Percentiles rank a stretch among this genome's conserved stretches.
phyloP scores from a whole-genome alignment of 2,329 filamentous ascomycete genomes.

The Colletotrichum graminicola region DNA sequence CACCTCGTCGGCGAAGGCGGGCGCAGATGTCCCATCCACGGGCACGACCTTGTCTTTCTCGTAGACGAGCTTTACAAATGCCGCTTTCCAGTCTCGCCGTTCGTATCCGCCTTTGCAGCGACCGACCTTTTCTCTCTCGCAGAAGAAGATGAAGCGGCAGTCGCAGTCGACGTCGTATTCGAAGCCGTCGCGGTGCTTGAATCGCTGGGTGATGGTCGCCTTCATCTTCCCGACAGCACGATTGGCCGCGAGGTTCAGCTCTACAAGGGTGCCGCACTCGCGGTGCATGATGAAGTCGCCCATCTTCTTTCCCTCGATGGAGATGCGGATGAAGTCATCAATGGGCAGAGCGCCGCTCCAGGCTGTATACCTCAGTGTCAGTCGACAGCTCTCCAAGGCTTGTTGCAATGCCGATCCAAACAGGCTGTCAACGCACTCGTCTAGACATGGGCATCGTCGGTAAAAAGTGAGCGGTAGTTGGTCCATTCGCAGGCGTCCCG shows the following conservation, averaged over 20 bases:
- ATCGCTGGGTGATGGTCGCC: conserved; percentile 66
- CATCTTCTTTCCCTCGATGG: conserved; percentile 61
- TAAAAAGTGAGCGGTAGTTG: conserved; percentile 63
- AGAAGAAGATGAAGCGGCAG: conserved; percentile 63
- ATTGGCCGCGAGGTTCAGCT: conserved; percentile 53
- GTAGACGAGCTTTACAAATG: conserved; percentile 62
- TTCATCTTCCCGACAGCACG: conserved; percentile 67
- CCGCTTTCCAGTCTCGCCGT: conserved; percentile 53
- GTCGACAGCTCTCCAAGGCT: too few relatives aligned
- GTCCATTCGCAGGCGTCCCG: conserved; percentile 66
- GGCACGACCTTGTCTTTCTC: conserved; percentile 64
- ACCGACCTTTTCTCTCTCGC: conserved; percentile 48
- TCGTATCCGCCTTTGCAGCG: background rate
- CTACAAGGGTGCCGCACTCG: conserved; percentile 62
- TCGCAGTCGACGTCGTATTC: conserved; percentile 65
- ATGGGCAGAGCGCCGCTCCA: conserved; percentile 56
- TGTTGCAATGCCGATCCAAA: background rate
- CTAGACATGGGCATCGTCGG: conserved; percentile 61
- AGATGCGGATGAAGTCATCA: conserved; percentile 59
- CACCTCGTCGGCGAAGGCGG: conserved; percentile 53
- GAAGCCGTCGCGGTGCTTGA: conserved; percentile 50
- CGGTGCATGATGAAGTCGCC: conserved; percentile 70
- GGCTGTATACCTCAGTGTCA: conserved; percentile 48
- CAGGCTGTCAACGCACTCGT: conserved; percentile 56
- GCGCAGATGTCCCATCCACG: conserved; percentile 56